Conservation (phyloP, 1,139 yeast species). For the Taphrina betulina region DNA sequence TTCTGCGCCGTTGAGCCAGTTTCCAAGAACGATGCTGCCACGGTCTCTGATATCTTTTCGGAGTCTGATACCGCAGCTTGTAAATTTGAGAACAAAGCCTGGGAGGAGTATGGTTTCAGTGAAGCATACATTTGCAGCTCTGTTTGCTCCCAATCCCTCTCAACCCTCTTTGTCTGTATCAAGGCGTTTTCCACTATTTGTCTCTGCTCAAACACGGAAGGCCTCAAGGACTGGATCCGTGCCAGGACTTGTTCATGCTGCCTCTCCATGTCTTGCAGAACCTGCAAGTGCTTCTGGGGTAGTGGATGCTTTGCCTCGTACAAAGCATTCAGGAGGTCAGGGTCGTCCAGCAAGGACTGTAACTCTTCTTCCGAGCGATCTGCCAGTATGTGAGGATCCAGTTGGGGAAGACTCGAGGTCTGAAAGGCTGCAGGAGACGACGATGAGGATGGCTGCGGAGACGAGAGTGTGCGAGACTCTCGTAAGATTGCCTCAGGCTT, state of each 20-base stretch:
- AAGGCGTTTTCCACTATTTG: conserved; percentile 25
- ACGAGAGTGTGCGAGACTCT: too few relatives aligned
- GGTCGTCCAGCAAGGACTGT: conserved; percentile 29
- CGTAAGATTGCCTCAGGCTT: conserved; percentile 20
- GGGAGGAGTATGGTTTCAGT: conserved; percentile 45
- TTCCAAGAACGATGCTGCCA: conserved; percentile 45
- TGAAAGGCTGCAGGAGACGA: background rate
- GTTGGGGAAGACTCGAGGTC: background rate
- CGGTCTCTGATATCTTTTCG: conserved; percentile 44
- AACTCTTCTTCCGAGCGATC: conserved; percentile 29
- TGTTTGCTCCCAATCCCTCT: conserved; percentile 42
- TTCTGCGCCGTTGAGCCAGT: conserved; percentile 29
- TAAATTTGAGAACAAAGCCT: conserved; percentile 43
- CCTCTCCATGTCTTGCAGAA: conserved; percentile 25
- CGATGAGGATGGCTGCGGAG: background rate
- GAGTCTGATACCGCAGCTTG: conserved; percentile 43
- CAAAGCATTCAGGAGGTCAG: conserved; percentile 32
- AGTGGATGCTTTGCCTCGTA: conserved; percentile 35
- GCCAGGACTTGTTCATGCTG: conserved; percentile 23
- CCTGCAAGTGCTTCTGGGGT: conserved; percentile 12
- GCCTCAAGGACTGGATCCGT: conserved; percentile 14
- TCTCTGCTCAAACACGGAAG: background rate
- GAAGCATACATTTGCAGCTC: conserved; percentile 49
- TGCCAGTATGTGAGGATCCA: conserved; percentile 4
- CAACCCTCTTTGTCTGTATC: conserved; percentile 38